Percentiles rank a stretch among this genome's conserved stretches.
These are phyloP conservation scores for Penicillium chermesinum DNA, from an alignment of 495 filamentous ascomycete species.

Conservation along the genomic window DNA sequence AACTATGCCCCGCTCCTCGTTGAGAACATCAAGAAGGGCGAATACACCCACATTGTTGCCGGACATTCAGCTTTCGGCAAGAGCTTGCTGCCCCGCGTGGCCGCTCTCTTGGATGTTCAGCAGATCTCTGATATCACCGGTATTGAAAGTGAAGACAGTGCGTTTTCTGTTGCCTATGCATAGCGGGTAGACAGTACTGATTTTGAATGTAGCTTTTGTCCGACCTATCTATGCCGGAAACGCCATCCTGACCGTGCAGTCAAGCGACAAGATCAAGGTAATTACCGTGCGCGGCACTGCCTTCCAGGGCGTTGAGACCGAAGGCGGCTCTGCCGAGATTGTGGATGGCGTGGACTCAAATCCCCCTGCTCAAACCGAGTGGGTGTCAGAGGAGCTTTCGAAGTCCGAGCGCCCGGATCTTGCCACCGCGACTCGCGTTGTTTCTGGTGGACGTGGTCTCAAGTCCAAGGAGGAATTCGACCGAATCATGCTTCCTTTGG, in stretches of 20 bases:
- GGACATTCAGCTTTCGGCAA: conserved; percentile 97
- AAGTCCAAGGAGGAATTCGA: conserved; percentile 99
- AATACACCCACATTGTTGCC: conserved; percentile 84
- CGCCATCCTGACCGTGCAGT: conserved; percentile 94
- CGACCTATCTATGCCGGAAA: conserved; percentile 98
- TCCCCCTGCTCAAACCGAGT: conserved; percentile 64
- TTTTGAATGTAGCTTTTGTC: conserved; percentile 60
- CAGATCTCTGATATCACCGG: conserved; percentile 87
- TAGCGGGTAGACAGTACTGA: conserved; percentile 8
- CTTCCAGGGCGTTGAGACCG: conserved; percentile 55
- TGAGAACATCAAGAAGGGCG: conserved; percentile 92
- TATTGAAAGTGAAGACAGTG: conserved; percentile 83
- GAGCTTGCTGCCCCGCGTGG: conserved; percentile 87
- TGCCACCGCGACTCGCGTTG: conserved; percentile 77
- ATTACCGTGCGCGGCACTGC: conserved; percentile 91
- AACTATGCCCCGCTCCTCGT: conserved; percentile 90
- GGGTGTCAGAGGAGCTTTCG: conserved; percentile 89
- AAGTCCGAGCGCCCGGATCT: conserved; percentile 95
- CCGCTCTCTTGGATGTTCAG: conserved; percentile 88
- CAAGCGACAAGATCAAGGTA: conserved; percentile 76
- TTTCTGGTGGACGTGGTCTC: conserved; percentile 89
- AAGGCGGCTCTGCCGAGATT: conserved; percentile 47
- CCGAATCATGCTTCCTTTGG: conserved; percentile 80
- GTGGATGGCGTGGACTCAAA: conserved; percentile 53
- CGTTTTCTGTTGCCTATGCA: conserved; percentile 12